phyloP scores from a whole-genome alignment of 83 land plant genomes.

The Picea mariana region DNA sequence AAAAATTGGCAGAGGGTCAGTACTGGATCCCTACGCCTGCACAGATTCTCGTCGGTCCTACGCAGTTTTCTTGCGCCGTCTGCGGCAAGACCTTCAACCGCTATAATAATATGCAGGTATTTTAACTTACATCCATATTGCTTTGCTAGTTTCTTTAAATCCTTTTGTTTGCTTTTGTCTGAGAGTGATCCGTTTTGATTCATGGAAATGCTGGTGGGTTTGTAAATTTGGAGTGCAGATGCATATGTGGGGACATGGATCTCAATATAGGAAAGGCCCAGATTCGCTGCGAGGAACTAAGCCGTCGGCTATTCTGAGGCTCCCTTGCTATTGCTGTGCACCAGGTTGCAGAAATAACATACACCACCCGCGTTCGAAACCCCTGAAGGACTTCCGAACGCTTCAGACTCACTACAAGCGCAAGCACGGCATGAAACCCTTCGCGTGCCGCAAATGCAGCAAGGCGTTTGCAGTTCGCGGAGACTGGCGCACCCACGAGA shows the following conservation, averaged over 20 bases:
- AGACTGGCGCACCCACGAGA: slow-evolving; percentile 87
- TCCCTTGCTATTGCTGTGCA: slow-evolving; percentile 87
- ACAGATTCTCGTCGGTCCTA: too few relatives aligned
- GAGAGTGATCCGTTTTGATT: too few relatives aligned
- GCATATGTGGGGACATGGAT: slow-evolving; percentile 99
- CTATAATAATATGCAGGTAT: too few relatives aligned
- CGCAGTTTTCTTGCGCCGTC: too few relatives aligned
- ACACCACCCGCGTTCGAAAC: slow-evolving; percentile 73
- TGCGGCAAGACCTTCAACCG: too few relatives aligned
- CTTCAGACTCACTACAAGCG: slow-evolving; percentile 88
- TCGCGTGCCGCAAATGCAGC: slow-evolving; percentile 71
- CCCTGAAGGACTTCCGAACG: slow-evolving; percentile 82
- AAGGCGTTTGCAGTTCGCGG: slow-evolving; percentile 80
- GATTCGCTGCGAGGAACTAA: slow-evolving; percentile 85
- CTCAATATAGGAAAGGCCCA: slow-evolving; percentile 84
- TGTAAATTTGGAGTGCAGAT: too few relatives aligned
- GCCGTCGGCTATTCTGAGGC: slow-evolving; percentile 84
- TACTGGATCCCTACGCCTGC: too few relatives aligned
- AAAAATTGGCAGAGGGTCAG: too few relatives aligned
- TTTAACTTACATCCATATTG: too few relatives aligned
- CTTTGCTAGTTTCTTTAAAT: too few relatives aligned
- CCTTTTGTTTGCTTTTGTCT: too few relatives aligned
- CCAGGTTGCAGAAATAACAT: slow-evolving; percentile 85
- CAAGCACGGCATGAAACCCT: slow-evolving; percentile 86
- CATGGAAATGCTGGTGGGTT: too few relatives aligned